phyloP scores from a whole-genome alignment of 164 flowering plant genomes.

The Umbellularia californica region DNA sequence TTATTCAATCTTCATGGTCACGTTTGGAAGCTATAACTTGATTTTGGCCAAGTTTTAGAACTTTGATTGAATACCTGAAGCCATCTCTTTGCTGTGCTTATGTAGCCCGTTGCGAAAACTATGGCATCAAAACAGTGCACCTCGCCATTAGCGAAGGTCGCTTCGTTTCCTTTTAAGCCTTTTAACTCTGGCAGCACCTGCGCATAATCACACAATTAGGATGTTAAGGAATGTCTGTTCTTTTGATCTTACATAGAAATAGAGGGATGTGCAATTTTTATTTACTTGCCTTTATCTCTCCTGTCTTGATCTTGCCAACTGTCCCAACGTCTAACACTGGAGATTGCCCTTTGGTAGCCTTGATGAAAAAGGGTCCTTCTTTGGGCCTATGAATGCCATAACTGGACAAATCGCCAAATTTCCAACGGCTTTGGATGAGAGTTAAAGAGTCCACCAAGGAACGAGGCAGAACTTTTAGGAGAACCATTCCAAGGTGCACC shows the following conservation, averaged over 20 bases:
- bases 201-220: not conserved
- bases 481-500: constrained; percentile 1
- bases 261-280: not conserved
- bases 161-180: not conserved
- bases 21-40: no score
- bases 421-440: constrained; percentile 19
- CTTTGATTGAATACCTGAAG: not conserved
- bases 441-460: constrained; percentile 25
- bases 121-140: not conserved
- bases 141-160: not conserved
- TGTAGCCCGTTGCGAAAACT: constrained; percentile 5
- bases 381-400: constrained; percentile 34
- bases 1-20: no score
- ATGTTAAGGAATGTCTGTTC: not conserved
- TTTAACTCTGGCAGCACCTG: not conserved
- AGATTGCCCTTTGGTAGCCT: constrained; percentile 26
- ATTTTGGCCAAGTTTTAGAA: no score
- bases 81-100: constrained; percentile 4
- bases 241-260: no score
- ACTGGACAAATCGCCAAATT: constrained; percentile 31
- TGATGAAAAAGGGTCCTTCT: constrained; percentile 39
- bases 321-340: constrained; percentile 45
- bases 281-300: constrained; percentile 31
- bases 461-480: constrained; percentile 22
- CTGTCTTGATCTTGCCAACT: constrained; percentile 25